These are phyloP conservation scores for Globisporangium middletonii DNA, from an alignment of 352 stramenopile species.

Conservation along the genomic window DNA sequence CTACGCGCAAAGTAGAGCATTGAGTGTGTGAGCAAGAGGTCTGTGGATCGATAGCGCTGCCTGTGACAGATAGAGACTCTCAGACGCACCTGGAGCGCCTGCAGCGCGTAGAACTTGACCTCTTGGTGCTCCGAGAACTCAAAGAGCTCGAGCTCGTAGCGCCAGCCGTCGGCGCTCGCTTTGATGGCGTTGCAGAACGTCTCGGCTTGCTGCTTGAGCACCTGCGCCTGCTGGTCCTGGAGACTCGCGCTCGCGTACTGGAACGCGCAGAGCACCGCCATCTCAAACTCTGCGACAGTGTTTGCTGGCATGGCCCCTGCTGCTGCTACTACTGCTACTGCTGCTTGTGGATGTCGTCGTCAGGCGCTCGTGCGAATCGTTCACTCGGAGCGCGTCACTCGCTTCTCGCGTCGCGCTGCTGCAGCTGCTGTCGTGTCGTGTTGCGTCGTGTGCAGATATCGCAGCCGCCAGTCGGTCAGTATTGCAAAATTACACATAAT, in stretches of 20 bases:
- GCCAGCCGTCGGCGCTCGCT: slow-evolving; percentile 40
- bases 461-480: no score
- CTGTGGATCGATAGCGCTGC: no score
- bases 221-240: slow-evolving; percentile 42
- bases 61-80: no score
- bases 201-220: slow-evolving; percentile 67
- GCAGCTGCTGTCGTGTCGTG: no score
- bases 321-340: no score
- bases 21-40: no score
- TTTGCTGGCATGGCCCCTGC: slow-evolving; percentile 1
- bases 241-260: slow-evolving; percentile 59
- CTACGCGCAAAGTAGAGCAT: slow-evolving; percentile 13
- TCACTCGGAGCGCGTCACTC: no score
- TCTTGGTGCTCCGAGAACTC: slow-evolving; percentile 56
- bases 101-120: slow-evolving; percentile 81
- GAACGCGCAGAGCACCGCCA: slow-evolving; percentile 74
- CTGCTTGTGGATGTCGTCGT: no score
- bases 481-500: no score
- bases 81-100: slow-evolving; percentile 42
- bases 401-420: no score
- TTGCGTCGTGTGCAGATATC: no score
- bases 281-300: slow-evolving; percentile 54
- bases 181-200: slow-evolving; percentile 61
- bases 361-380: no score
- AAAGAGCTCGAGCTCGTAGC: slow-evolving; percentile 64